Conservation (phyloP, 208 protist species). For the Leishmania aethiopica region DNA sequence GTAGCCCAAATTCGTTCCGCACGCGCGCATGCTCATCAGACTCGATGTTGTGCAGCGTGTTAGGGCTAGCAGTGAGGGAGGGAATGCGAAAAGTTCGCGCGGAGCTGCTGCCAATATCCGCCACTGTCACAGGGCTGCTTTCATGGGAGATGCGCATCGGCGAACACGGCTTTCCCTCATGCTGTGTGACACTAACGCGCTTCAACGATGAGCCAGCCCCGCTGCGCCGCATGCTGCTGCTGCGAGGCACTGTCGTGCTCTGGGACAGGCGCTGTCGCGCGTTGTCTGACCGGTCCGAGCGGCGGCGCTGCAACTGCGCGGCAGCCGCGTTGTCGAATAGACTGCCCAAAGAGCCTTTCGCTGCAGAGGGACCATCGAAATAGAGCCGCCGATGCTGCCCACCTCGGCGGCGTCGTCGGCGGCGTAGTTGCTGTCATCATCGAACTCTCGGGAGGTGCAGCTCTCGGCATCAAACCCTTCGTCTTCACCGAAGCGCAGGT, state of each 20-base stretch:
- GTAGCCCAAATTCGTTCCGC: constrained; percentile 30
- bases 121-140: neutral
- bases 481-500: constrained; percentile 23
- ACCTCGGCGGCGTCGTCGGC: constrained; percentile 24
- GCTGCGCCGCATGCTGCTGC: constrained; percentile 24
- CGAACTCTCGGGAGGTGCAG: constrained; percentile 47
- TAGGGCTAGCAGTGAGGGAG: neutral
- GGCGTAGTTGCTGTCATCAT: constrained; percentile 36
- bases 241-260: constrained; percentile 4
- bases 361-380: constrained; percentile 19
- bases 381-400: constrained; percentile 22
- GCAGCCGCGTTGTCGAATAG: constrained; percentile 19
- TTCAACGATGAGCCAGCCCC: constrained; percentile 7
- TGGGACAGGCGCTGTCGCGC: constrained; percentile 12
- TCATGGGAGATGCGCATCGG: constrained; percentile 22
- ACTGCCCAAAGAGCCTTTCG: constrained; percentile 37
- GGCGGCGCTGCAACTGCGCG: constrained; percentile 10
- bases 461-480: constrained; percentile 33
- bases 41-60: constrained; percentile 11
- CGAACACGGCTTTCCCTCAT: constrained; percentile 22
- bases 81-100: neutral
- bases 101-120: neutral
- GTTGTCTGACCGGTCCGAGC: constrained; percentile 19
- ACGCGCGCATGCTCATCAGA: constrained; percentile 30
- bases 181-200: constrained; percentile 29